These are phyloP conservation scores for Prunus davidiana DNA, from an alignment of 306 rosid species.

Conservation along the genomic window DNA sequence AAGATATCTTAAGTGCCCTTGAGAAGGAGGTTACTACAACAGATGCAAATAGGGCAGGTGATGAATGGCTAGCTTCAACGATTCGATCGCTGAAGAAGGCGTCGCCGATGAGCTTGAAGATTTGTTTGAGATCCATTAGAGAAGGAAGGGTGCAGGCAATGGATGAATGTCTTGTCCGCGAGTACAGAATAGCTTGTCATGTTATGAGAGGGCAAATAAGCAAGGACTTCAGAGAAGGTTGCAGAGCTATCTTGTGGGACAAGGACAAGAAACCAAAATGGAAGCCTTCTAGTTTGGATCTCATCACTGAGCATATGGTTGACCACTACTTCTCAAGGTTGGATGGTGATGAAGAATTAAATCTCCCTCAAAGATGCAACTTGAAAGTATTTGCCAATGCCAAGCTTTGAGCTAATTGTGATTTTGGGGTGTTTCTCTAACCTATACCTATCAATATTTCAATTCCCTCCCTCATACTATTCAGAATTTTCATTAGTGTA, in stretches of 20 bases:
- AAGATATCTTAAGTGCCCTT: conserved; percentile 70
- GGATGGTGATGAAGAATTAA: conserved; percentile 9
- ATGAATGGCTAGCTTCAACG: conserved; percentile 47
- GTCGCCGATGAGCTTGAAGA: conserved; percentile 78
- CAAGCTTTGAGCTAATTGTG: conserved; percentile 44
- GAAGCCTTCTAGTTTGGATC: conserved; percentile 28
- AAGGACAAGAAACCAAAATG: conserved; percentile 75
- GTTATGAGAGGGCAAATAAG: conserved; percentile 54
- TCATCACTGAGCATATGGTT: conserved; percentile 19
- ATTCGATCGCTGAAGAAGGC: conserved; percentile 60
- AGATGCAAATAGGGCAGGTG: conserved; percentile 30
- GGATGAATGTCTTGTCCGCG: conserved; percentile 66
- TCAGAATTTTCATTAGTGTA: too few relatives aligned
- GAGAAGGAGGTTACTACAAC: conserved; percentile 38
- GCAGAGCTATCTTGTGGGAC: conserved; percentile 72
- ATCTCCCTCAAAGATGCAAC: conserved; percentile 57
- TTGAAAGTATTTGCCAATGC: conserved; percentile 52
- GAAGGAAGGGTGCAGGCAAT: conserved; percentile 67
- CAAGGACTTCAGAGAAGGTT: conserved; percentile 83
- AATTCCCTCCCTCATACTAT: too few relatives aligned
- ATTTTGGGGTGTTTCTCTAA: too few relatives aligned
- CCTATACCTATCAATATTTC: too few relatives aligned
- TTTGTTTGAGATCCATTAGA: conserved; percentile 71
- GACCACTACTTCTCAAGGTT: conserved; percentile 21
- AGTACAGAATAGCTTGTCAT: conserved; percentile 73